phyloP scores from a whole-genome alignment of 1,284 basidiomycete species.

The Schizophyllum commune region DNA sequence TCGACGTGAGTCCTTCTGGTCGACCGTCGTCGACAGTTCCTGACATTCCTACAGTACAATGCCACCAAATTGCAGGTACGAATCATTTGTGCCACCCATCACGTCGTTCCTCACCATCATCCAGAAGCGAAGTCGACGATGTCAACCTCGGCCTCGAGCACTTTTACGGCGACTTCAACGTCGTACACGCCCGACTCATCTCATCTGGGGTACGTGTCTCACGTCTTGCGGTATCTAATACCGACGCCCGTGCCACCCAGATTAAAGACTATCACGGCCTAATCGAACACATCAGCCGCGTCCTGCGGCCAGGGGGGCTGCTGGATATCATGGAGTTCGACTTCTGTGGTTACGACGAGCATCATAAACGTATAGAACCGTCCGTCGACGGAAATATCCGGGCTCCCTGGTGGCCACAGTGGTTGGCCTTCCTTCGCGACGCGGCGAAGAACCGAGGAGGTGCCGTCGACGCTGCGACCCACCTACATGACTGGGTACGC shows the following conservation, averaged over 20 bases:
- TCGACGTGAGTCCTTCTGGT: constrained; percentile 36
- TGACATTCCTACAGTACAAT: constrained; percentile 33
- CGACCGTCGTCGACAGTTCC: constrained; percentile 3
- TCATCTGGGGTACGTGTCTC: constrained; percentile 53
- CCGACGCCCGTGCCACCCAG: constrained; percentile 25
- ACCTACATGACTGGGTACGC: constrained; percentile 44
- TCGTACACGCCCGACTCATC: constrained; percentile 63
- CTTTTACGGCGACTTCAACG: constrained; percentile 68
- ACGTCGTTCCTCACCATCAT: constrained; percentile 4
- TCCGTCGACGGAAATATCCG: constrained; percentile 29
- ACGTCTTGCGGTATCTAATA: neutral
- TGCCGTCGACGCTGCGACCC: constrained; percentile 48
- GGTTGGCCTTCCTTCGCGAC: constrained; percentile 43
- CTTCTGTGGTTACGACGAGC: constrained; percentile 48
- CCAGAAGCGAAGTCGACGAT: constrained; percentile 74
- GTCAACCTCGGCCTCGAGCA: constrained; percentile 76
- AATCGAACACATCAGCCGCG: constrained; percentile 58
- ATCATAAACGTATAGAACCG: constrained; percentile 37
- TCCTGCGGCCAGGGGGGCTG: constrained; percentile 63
- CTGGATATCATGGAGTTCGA: constrained; percentile 62
- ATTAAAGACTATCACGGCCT: constrained; percentile 60
- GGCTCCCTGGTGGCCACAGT: constrained; percentile 51
- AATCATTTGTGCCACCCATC: constrained; percentile 1
- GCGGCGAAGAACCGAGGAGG: constrained; percentile 53
- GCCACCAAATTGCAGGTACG: constrained; percentile 63